A percentile compares a stretch with the other conserved stretches of the same genome.
Conservation (phyloP, 2,329 filamentous ascomycete species). For the Acrocalymma vagum region DNA sequence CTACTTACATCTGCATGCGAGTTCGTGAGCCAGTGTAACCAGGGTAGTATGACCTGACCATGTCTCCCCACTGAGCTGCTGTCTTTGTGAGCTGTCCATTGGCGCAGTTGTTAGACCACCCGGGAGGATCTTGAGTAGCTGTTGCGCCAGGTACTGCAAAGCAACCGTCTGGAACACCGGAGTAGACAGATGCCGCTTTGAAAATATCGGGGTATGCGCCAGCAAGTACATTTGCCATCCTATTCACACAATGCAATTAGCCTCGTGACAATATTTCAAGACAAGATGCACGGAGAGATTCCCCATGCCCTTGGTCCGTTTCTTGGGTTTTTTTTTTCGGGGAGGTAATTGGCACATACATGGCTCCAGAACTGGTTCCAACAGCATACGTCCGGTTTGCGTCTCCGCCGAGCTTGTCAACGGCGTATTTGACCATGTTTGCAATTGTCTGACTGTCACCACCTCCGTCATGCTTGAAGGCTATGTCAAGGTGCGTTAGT, state of each 20-base stretch:
- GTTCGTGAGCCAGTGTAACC: constrained; percentile 22
- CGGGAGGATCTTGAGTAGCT: constrained; percentile 47
- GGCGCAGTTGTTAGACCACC: constrained; percentile 27
- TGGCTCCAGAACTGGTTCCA: constrained; percentile 27
- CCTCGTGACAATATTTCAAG: no score
- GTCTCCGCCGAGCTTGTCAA: constrained; percentile 26
- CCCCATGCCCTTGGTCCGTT: no score
- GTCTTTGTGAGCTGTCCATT: constrained; percentile 25
- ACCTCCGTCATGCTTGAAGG: constrained; percentile 28
- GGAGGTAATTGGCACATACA: constrained; percentile 7
- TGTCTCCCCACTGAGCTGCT: constrained; percentile 24
- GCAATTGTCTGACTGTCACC: constrained; percentile 29
- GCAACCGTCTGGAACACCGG: constrained; percentile 31
- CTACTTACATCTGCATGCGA: constrained; percentile 24
- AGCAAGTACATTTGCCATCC: constrained; percentile 26
- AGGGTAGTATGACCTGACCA: constrained; percentile 18
- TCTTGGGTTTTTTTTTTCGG: no score
- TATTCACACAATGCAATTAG: no score
- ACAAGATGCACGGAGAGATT: no score
- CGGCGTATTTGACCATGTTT: constrained; percentile 30
- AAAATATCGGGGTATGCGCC: constrained; percentile 31
- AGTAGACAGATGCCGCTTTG: constrained; percentile 23
- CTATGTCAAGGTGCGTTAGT: constrained; percentile 3
- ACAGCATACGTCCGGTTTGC: constrained; percentile 16
- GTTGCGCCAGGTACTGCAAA: constrained; percentile 25